Evolutionary conservation across 2,329 filamentous ascomycete genomes (phyloP).

Genomic region (Aspergillus fructus): DNA sequence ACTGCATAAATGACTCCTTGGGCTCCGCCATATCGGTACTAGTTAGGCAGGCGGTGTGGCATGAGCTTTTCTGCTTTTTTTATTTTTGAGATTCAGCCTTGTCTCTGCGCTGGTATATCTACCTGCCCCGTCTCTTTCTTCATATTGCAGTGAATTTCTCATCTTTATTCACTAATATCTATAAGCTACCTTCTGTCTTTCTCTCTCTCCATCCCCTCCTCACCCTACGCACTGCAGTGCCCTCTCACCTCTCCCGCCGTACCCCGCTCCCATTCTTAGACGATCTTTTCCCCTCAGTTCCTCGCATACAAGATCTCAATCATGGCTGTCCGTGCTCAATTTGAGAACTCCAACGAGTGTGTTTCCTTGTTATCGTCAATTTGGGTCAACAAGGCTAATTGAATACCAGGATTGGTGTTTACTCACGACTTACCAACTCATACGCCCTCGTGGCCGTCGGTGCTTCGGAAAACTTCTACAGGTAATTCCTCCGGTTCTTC

Average conservation of each 20-base stretch:
- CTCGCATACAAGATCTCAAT: conserved; percentile 8
- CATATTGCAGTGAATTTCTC: background rate
- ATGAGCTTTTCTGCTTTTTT: conserved; percentile 8
- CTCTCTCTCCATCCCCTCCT: background rate
- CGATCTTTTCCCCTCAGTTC: conserved; percentile 7
- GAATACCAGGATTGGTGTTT: conserved; percentile 79
- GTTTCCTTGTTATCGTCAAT: conserved; percentile 7
- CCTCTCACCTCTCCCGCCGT: conserved; percentile 2
- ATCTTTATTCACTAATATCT: background rate
- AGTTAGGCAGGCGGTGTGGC: conserved; percentile 13
- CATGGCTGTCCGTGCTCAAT: conserved; percentile 51
- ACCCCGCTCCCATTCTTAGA: conserved; percentile 5
- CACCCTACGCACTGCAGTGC: background rate
- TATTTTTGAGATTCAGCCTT: conserved; percentile 5
- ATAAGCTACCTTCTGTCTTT: background rate
- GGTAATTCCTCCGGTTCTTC: conserved; percentile 43
- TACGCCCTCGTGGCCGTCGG: conserved; percentile 93
- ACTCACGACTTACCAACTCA: conserved; percentile 93
- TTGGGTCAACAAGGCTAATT: background rate
- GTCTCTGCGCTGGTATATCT: background rate
- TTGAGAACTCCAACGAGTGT: conserved; percentile 53
- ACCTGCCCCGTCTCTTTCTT: background rate
- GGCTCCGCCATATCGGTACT: conserved; percentile 17
- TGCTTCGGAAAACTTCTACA: conserved; percentile 98
- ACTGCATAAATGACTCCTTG: conserved; percentile 15